phyloP scores from a whole-genome alignment of 163 green algal species.

The Scenedesmus sp. region DNA sequence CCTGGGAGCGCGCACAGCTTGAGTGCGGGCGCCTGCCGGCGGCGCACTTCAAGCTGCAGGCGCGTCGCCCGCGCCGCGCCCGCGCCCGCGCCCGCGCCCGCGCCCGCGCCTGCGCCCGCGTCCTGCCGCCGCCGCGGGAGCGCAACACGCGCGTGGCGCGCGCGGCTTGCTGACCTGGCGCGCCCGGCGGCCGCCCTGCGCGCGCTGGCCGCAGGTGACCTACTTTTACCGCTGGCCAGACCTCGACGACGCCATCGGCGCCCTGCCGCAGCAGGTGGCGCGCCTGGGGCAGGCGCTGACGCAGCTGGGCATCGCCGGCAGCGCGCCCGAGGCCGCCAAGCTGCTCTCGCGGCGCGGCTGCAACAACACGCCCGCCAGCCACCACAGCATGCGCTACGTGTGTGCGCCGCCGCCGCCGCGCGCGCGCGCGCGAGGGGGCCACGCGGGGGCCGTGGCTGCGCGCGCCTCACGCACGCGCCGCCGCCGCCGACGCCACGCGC shows the following conservation, averaged over 20 bases:
- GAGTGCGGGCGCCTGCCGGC: neutral
- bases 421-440: too few species aligned
- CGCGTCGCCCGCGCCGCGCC: too few species aligned
- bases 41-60: conserved; percentile 15
- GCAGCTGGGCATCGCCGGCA: neutral
- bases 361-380: neutral
- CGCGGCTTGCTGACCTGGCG: too few species aligned
- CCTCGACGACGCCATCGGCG: neutral
- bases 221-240: conserved; percentile 41
- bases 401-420: too few species aligned
- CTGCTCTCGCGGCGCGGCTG: conserved; percentile 2
- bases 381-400: conserved; percentile 31
- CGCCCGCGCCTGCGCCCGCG: too few species aligned
- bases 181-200: too few species aligned
- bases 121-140: too few species aligned
- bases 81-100: too few species aligned
- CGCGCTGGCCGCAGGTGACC: conserved; percentile 12
- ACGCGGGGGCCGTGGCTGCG: too few species aligned
- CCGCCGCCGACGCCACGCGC: too few species aligned
- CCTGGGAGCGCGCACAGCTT: neutral
- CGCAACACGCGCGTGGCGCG: too few species aligned
- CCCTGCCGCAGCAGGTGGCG: neutral
- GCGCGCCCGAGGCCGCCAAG: neutral
- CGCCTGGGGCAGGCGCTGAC: neutral
- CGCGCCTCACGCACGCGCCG: too few species aligned